Base-by-base conservation (phyloP, 1,139 yeast species). In the Scheffersomyces quercinus region DNA sequence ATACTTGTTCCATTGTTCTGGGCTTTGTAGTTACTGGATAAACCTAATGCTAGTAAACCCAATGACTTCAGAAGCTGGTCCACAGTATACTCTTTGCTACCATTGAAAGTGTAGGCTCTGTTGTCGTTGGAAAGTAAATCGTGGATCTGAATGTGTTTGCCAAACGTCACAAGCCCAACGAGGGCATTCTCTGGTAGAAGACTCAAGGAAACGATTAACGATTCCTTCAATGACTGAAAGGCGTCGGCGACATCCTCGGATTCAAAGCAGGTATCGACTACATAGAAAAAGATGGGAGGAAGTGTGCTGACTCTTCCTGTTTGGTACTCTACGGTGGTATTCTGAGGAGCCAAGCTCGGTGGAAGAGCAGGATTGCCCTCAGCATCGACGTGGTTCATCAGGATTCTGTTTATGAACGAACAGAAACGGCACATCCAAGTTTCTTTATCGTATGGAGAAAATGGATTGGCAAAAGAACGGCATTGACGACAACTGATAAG, bases 341-440 rank as follows among this genome's bases (percentile, higher is more conserved):
- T 65, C 29, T 65, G 67, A 0, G 79, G 77, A 29, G 60, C 57
- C 15, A 70, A 52, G 35, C 71, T 70, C 3, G 62, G 60, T 1
- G 77, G 77, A 11, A 61, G 46, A 5, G 46, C 41, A 20, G 15
- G 15, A 7, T 31, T 31, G n/a, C 24, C 20, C 7, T 31, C 35
- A 9, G 35, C 24, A 14, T 31, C 35, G 43, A 52, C 40, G 43
- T 62, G 46, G 41, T 54, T 48, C 39, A 41, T 40, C 3, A 31
- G 37, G 11, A 84, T 56, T 31, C 79, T 68, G 59, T 84, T 85
- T 35, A 81, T 67, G 38, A 74, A 68, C 13, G 70, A 67, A 65
- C 93, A 85, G 43, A 83, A 67, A 16, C 81, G 80, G 62, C 93
- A 86, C 2, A 74, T 63, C 93, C 93, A 86, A 2, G 70, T 59